Conservation (phyloP, 768 basidiomycete species). For the Piloderma croceum region DNA sequence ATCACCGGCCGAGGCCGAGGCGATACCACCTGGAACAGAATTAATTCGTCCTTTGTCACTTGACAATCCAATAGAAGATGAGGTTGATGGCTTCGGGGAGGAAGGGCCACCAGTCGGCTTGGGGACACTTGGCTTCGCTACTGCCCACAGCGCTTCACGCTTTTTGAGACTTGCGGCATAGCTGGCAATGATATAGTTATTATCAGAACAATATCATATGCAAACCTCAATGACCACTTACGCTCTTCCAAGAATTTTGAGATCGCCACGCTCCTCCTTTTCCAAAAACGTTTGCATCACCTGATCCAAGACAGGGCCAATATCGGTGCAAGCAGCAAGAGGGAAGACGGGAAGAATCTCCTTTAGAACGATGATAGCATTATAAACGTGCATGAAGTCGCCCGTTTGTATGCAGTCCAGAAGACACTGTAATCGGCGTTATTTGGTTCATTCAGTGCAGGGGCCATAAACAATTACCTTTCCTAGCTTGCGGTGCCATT, state of each 20-base stretch:
- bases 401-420: slow-evolving; percentile 75
- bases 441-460: not conserved
- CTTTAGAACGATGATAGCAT: slow-evolving; percentile 89
- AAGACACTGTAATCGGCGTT: slow-evolving; percentile 50
- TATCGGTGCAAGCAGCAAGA: slow-evolving; percentile 49
- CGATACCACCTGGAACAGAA: slow-evolving; percentile 37
- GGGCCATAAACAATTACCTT: slow-evolving; percentile 42
- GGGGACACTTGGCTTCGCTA: no score
- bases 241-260: slow-evolving; percentile 77
- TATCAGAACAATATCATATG: not conserved
- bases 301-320: slow-evolving; percentile 49
- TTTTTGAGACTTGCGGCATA: slow-evolving; percentile 75
- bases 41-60: slow-evolving; percentile 26
- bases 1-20: slow-evolving; percentile 27
- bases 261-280: slow-evolving; percentile 75
- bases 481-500: slow-evolving; percentile 78
- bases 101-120: slow-evolving; percentile 25
- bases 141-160: slow-evolving; percentile 54
- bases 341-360: slow-evolving; percentile 91
- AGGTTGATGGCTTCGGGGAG: slow-evolving; percentile 26
- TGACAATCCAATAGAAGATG: slow-evolving; percentile 27
- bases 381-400: slow-evolving; percentile 97
- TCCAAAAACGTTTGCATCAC: slow-evolving; percentile 65
- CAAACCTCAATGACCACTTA: slow-evolving; percentile 31
- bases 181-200: slow-evolving; percentile 28